phyloP scores from a whole-genome alignment of 352 stramenopile species.

The Phytophthora foliorum region DNA sequence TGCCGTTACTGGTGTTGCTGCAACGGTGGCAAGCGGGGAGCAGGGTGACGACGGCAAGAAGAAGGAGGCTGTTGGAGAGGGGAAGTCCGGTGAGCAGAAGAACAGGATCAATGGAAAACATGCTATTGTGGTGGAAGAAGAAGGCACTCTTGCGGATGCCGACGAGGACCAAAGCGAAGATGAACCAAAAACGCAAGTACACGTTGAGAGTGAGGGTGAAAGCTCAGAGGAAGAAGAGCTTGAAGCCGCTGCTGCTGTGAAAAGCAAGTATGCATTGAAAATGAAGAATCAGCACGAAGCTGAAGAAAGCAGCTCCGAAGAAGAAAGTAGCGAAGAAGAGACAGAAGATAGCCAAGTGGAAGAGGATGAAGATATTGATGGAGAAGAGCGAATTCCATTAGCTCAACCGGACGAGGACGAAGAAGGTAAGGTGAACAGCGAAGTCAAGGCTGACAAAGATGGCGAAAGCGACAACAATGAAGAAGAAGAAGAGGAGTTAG shows the following conservation, averaged over 20 bases:
- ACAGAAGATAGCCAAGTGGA: constrained; percentile 14
- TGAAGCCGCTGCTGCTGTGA: not conserved
- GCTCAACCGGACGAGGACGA: constrained; percentile 32
- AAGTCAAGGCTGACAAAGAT: not conserved
- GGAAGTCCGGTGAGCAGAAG: no score
- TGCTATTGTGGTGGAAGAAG: constrained; percentile 7
- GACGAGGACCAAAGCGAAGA: constrained; percentile 12
- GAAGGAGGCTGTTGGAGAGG: no score
- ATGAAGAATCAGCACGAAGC: constrained; percentile 14
- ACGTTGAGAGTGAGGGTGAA: constrained; percentile 19
- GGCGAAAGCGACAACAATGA: not conserved
- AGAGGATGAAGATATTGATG: constrained; percentile 20
- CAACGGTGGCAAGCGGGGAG: not conserved
- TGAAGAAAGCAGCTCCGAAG: constrained; percentile 24
- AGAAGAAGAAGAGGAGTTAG: not conserved
- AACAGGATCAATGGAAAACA: not conserved
- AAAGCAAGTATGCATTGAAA: constrained; percentile 11
- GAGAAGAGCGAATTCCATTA: constrained; percentile 28
- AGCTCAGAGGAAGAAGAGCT: constrained; percentile 18
- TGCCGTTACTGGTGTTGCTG: not conserved
- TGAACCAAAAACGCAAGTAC: constrained; percentile 20
- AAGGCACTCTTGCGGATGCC: constrained; percentile 2
- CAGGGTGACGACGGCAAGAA: not conserved
- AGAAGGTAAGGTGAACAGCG: constrained; percentile 18
- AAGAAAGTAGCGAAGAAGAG: constrained; percentile 18